phyloP scores from a whole-genome alignment of 129 eudicot species.

The Gnaphalium uliginosum region DNA sequence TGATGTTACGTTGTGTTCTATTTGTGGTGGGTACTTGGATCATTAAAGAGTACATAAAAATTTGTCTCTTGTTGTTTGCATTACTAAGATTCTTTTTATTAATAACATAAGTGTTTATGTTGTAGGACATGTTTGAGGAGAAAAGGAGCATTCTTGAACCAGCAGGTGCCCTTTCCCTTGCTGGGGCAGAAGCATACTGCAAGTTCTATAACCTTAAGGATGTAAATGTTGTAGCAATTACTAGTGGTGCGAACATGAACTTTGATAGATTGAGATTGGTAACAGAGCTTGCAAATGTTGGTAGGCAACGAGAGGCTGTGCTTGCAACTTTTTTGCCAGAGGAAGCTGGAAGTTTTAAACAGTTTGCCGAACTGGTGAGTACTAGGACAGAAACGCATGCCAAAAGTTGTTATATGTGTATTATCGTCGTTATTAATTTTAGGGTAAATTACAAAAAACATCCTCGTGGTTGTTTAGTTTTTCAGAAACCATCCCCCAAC shows the following conservation, averaged over 20 bases:
- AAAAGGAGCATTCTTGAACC: conserved; percentile 97
- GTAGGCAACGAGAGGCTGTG: conserved; percentile 93
- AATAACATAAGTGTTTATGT: background rate
- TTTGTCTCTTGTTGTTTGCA: background rate
- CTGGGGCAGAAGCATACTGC: conserved; percentile 99
- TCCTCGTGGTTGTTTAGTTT: too few species aligned
- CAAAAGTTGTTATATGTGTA: background rate
- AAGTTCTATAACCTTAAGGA: conserved; percentile 75
- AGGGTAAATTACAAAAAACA: too few species aligned
- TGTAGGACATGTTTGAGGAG: conserved; percentile 98
- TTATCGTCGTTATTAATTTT: background rate
- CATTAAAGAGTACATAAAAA: background rate
- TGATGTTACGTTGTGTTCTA: background rate
- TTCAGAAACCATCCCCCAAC: too few species aligned
- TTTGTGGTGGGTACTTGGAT: background rate
- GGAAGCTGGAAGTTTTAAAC: conserved; percentile 84
- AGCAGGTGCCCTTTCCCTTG: conserved; percentile 98
- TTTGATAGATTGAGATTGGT: conserved; percentile 95
- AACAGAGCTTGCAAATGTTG: conserved; percentile 96
- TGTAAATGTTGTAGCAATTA: conserved; percentile 75
- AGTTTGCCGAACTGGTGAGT: conserved; percentile 69
- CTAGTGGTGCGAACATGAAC: conserved; percentile 99
- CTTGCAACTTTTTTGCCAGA: conserved; percentile 96
- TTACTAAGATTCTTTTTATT: background rate
- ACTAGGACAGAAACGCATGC: background rate